These are phyloP conservation scores for Viridothelium virens DNA, from an alignment of 495 filamentous ascomycete genomes.

Conservation along the genomic window DNA sequence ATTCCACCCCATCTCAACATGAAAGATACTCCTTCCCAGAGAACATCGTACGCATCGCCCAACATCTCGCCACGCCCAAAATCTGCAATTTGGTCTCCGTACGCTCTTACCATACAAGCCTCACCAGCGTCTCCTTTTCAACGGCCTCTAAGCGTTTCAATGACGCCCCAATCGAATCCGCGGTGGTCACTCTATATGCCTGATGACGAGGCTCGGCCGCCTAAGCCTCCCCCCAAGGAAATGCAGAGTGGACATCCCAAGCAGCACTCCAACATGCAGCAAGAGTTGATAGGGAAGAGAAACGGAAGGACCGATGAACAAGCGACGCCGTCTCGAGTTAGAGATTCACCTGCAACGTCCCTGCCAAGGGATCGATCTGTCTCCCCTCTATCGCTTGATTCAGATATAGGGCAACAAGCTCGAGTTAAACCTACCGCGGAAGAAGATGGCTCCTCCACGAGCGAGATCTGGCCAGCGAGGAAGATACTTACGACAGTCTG, in stretches of 20 bases:
- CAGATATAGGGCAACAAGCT: conserved; percentile 21
- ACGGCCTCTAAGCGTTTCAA: background rate
- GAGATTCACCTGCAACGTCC: background rate
- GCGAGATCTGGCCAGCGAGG: conserved; percentile 33
- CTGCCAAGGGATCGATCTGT: background rate
- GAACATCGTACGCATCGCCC: background rate
- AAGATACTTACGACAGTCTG: conserved; percentile 67
- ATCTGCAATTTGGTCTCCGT: conserved; percentile 4
- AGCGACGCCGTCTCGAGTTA: background rate
- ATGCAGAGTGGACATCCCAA: background rate
- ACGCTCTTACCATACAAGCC: background rate
- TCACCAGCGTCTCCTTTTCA: background rate
- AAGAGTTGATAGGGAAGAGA: background rate
- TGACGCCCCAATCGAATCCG: background rate
- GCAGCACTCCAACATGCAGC: background rate
- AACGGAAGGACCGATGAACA: background rate
- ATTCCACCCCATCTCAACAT: background rate
- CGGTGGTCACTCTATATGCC: conserved; percentile 3
- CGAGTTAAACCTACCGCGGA: conserved; percentile 4
- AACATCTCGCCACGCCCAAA: background rate
- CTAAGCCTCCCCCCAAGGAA: conserved; percentile 1
- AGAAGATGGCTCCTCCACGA: background rate
- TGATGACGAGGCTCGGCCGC: background rate
- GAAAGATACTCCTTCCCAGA: background rate
- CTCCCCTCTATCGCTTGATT: conserved; percentile 9